These are phyloP conservation scores for Neofusicoccum sp. DNA, from an alignment of 2,329 filamentous ascomycete species.

Conservation along the genomic window DNA sequence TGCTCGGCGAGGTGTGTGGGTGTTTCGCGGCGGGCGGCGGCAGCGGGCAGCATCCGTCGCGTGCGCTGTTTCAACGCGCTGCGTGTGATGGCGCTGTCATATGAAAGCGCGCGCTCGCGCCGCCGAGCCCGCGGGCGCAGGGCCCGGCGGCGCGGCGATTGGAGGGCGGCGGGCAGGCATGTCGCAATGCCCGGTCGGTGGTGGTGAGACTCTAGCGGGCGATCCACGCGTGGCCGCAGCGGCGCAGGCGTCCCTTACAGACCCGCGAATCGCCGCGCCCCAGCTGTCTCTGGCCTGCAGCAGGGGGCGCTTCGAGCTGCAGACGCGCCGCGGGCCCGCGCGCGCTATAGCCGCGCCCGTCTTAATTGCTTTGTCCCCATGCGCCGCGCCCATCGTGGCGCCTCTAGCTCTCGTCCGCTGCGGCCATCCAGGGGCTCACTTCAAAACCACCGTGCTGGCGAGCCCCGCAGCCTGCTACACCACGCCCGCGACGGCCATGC, in stretches of 20 bases:
- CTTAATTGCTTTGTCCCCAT: background rate
- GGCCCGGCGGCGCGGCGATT: background rate
- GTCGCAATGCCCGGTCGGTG: constrained; percentile 5
- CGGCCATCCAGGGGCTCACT: constrained; percentile 4
- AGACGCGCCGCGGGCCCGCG: background rate
- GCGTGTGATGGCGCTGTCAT: background rate
- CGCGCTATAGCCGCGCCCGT: constrained; percentile 7
- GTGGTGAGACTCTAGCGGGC: constrained; percentile 15
- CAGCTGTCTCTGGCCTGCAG: background rate
- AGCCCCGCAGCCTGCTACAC: constrained; percentile 14
- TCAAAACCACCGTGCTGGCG: constrained; percentile 9
- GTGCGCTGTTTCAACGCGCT: constrained; percentile 9
- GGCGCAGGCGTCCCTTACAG: background rate
- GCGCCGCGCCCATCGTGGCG: background rate
- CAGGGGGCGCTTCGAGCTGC: background rate
- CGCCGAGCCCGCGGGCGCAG: background rate
- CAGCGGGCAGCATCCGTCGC: background rate
- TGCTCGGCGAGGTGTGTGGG: background rate
- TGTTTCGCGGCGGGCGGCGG: constrained; percentile 1
- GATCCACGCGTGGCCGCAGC: background rate
- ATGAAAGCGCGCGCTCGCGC: background rate
- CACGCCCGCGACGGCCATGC: constrained; percentile 1
- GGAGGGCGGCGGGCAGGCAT: background rate
- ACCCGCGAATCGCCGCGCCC: background rate
- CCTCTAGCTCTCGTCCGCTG: background rate